Evolutionary conservation across 177 flowering plant genomes (phyloP), one percentile per base, ranked within the genome.

Genomic region (Vitis hybrid): DNA sequence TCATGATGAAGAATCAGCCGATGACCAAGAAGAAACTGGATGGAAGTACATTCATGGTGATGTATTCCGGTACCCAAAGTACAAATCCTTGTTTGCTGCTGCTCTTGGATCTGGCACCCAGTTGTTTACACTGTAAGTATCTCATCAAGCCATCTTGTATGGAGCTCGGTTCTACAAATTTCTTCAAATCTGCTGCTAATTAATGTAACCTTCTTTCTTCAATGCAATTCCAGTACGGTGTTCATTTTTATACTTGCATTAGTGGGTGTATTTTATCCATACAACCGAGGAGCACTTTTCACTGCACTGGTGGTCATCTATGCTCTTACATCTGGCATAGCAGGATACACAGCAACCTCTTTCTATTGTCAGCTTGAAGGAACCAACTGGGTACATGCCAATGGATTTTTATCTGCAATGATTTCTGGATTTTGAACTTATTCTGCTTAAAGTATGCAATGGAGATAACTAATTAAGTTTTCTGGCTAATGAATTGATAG

Each of bases 21-120:
- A 89, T 65, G 91, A 89, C 72, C 85, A 84, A 73, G 91, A 89
- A 68, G 91, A 87, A 74, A 83, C 90, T 52, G 93, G 93, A 58
- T 88, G 90, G 93, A 87, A 87, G 73, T 87, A 85, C 80, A 87
- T 85, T 59, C 93, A 89, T 77, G 93, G 93, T 6, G 93, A 89
- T 83, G 93, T 89, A 39, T 89, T 89, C 52, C 81, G 93, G 39
- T 87, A 73, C 70, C 93, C 91, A 1, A 84, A 82, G 74, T 69
- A 82, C 85, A 89, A 89, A 69, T 87, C 90, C 4, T 71, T 89
- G 61, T 81, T 89, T 79, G 81, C 90, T 14, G 91, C 91, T 2
- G 77, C 84, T 31, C 83, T 84, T 70, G 93, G 93, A 72, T 84
- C 89, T 66, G 93, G 93, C 20, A 83, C 88, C 55, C 93, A 89